Conservation (phyloP, 495 filamentous ascomycete genomes). For the Chaetomium cochliodes region DNA sequence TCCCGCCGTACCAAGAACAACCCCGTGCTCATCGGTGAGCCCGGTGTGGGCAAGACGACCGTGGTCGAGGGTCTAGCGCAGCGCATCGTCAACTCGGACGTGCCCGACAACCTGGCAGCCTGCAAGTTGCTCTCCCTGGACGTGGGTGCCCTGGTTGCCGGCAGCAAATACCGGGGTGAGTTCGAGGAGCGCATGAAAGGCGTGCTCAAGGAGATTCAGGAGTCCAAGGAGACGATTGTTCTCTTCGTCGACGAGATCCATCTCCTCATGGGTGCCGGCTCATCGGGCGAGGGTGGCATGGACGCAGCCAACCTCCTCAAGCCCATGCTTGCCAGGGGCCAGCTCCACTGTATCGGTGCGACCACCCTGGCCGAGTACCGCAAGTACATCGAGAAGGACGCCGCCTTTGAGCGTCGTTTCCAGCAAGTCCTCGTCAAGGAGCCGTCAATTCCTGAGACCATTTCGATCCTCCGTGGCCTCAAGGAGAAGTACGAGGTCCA, state of each 20-base stretch:
- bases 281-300: conserved; percentile 94
- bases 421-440: conserved; percentile 97
- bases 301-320: conserved; percentile 97
- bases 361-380: conserved; percentile 94
- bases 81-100: conserved; percentile 92
- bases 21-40: conserved; percentile 89
- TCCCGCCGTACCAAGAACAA: conserved; percentile 98
- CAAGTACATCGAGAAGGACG: conserved; percentile 99
- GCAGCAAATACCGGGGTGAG: conserved; percentile 96
- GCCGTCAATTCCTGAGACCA: conserved; percentile 80
- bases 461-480: conserved; percentile 93
- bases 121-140: conserved; percentile 93
- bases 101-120: conserved; percentile 90
- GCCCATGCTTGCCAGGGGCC: conserved; percentile 93
- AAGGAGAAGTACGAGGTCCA: conserved; percentile 98
- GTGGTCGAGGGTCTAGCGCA: conserved; percentile 96
- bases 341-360: conserved; percentile 96
- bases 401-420: conserved; percentile 96
- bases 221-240: conserved; percentile 95
- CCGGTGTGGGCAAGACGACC: conserved; percentile 97
- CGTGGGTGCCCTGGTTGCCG: conserved; percentile 90
- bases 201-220: conserved; percentile 92
- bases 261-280: conserved; percentile 93
- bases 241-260: conserved; percentile 99
- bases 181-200: conserved; percentile 99